Evolutionary conservation across 2,329 filamentous ascomycete genomes (phyloP).

Genomic region (Diplodia corticola): DNA sequence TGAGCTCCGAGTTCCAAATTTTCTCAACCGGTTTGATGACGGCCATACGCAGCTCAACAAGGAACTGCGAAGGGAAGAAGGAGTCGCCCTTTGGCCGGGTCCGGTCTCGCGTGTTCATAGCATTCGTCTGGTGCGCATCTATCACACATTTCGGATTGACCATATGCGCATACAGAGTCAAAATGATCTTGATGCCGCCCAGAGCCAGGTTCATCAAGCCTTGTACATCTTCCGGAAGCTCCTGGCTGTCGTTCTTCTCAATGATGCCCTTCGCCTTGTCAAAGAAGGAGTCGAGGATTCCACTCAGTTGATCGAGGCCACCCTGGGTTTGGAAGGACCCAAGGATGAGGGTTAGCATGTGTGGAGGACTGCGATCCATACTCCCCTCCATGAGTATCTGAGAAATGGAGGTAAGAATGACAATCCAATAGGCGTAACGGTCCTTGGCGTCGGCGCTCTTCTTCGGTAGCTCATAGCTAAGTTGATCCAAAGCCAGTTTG

Average conservation of each 20-base stretch:
- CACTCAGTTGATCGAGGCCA: slow-evolving; percentile 72
- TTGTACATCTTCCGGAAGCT: slow-evolving; percentile 46
- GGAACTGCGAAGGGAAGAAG: slow-evolving; percentile 71
- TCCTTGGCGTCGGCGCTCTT: slow-evolving; percentile 58
- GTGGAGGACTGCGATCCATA: slow-evolving; percentile 37
- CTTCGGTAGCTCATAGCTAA: slow-evolving; percentile 54
- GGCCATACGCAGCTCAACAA: slow-evolving; percentile 80
- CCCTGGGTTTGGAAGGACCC: slow-evolving; percentile 81
- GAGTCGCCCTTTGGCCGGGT: slow-evolving; percentile 60
- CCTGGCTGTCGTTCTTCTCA: slow-evolving; percentile 43
- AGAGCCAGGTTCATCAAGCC: slow-evolving; percentile 50
- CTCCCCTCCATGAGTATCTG: slow-evolving; percentile 74
- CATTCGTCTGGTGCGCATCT: slow-evolving; percentile 68
- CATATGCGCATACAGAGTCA: slow-evolving; percentile 77
- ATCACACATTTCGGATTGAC: slow-evolving; percentile 75
- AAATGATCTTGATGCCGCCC: slow-evolving; percentile 74
- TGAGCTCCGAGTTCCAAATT: slow-evolving; percentile 82
- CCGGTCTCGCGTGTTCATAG: slow-evolving; percentile 56
- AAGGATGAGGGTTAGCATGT: slow-evolving; percentile 68
- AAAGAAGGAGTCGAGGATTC: slow-evolving; percentile 69
- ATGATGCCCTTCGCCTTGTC: slow-evolving; percentile 55
- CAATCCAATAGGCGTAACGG: slow-evolving; percentile 75
- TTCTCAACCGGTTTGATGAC: slow-evolving; percentile 74
- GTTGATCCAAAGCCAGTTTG: slow-evolving; percentile 66
- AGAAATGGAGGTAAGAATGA: slow-evolving; percentile 74